Percentiles rank a stretch among this genome's conserved stretches.
Evolutionary conservation across 805 yeast species (phyloP).

Genomic region (Tetrapisispora fleetii): DNA sequence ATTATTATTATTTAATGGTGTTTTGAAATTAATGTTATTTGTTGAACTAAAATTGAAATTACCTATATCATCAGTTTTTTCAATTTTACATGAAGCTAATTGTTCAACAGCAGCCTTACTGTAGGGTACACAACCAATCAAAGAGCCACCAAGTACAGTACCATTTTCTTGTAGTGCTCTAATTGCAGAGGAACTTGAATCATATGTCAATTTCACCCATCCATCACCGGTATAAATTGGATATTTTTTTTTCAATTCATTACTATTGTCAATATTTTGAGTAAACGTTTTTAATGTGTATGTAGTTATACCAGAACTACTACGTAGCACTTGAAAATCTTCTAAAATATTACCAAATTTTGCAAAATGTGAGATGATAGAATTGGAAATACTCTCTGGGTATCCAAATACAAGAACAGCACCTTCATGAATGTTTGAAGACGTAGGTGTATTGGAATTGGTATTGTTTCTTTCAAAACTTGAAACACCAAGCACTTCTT

Average conservation of each 20-base stretch:
- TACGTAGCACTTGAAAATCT: conserved; percentile 44
- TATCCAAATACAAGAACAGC: conserved; percentile 85
- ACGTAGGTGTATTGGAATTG: background rate
- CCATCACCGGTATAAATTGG: conserved; percentile 80
- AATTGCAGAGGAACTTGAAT: conserved; percentile 60
- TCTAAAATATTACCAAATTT: conserved; percentile 76
- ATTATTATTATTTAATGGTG: background rate
- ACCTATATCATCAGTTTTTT: conserved; percentile 24
- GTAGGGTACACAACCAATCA: conserved; percentile 64
- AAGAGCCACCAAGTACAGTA: conserved; percentile 50
- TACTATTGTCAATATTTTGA: background rate
- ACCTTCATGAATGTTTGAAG: conserved; percentile 31
- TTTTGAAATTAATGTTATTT: background rate
- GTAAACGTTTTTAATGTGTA: conserved; percentile 18
- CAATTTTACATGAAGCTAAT: conserved; percentile 33
- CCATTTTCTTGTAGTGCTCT: conserved; percentile 86
- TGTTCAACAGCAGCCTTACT: conserved; percentile 51
- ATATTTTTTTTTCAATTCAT: conserved; percentile 24
- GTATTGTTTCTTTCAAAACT: conserved; percentile 1
- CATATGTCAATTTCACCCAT: conserved; percentile 88
- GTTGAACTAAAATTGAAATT: conserved; percentile 7
- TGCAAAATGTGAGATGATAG: conserved; percentile 60
- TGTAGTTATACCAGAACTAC: conserved; percentile 25
- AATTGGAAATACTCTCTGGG: conserved; percentile 62
- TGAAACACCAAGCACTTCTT: conserved; percentile 7